Evolutionary conservation across 2,329 filamentous ascomycete species (phyloP), one percentile per base, ranked within the genome.

Genomic region (Clonostachys rosea): DNA sequence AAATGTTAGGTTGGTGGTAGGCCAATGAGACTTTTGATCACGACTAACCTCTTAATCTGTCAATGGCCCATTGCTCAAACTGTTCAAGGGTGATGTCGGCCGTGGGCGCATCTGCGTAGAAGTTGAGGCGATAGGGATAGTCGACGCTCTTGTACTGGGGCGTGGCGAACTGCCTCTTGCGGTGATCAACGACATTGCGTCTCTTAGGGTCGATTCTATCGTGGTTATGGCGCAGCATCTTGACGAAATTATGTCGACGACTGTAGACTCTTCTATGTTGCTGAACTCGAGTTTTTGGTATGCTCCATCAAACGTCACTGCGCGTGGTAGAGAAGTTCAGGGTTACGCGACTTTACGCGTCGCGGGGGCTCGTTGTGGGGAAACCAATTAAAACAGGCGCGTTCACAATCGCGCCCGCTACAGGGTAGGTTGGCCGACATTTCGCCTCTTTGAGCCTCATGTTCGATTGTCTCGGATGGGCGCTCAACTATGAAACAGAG

Each of bases 1-100:
- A 14, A 20, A 13, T 16, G 40, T 44, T 18, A 43, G 42, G 3
- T 9, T 16, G 10, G 0, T 7, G 1, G 2, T 3, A 14, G 10
- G 7, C 35, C 34, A 45, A 18, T 18, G 24, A 24, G 24, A 30
- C 9, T 10, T 30, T n/a, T 40, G 34, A 34, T 9, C 24, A 30
- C 24, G 24, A 46, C 71, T 47, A 72, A 90, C 90, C 81, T 70
- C 90, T 86, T 54, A 99, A 67, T 48, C 94, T 79, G 59, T 95
- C 89, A 60, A 99, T 97, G 11, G 91, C 94, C 94, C 94, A 99
- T 78, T 96, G 91, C 65, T 99, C 94, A 60, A 99, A 99, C 63
- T 99, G 86, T 63, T 99, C 94, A 40, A 99, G 83, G 0, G 90
- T 95, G 57, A 99, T 94, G 62, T 99, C 94, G 43, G 88, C 87